These are phyloP conservation scores for Cryptosporidium viatorum DNA, from an alignment of 169 alveolate genomes.

Conservation along the genomic window DNA sequence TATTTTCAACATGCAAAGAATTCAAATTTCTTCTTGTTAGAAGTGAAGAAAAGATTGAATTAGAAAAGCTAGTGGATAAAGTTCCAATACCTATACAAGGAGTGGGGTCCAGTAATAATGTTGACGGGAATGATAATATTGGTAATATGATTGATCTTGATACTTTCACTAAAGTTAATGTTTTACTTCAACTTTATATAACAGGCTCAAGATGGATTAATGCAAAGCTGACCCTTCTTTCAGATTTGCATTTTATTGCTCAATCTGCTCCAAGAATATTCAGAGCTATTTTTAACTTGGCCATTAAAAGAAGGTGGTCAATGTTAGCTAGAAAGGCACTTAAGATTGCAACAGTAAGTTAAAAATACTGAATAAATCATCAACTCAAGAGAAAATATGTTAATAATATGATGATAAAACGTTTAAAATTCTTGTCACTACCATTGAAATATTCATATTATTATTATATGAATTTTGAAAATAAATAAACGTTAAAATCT, in stretches of 20 bases:
- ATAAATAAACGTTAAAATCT: constrained; percentile 17
- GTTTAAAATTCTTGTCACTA: constrained; percentile 68
- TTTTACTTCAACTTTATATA: constrained; percentile 96
- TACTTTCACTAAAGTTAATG: constrained; percentile 92
- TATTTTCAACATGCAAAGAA: constrained; percentile 96
- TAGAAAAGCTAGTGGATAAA: constrained; percentile 92
- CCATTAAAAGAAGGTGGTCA: constrained; percentile 95
- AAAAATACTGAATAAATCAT: neutral
- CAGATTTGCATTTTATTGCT: constrained; percentile 97
- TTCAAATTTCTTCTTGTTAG: constrained; percentile 96
- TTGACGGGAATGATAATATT: constrained; percentile 15
- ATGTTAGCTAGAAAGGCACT: constrained; percentile 90
- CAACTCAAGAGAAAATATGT: neutral
- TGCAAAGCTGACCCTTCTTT: constrained; percentile 42
- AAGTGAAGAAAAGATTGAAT: constrained; percentile 97
- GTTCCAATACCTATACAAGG: constrained; percentile 88
- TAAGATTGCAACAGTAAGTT: constrained; percentile 79
- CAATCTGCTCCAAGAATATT: constrained; percentile 98
- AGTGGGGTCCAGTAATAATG: constrained; percentile 83
- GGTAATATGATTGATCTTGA: constrained; percentile 83
- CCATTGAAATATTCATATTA: constrained; percentile 50
- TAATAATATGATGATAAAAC: constrained; percentile 47
- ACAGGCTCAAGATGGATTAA: constrained; percentile 93
- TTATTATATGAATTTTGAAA: constrained; percentile 2
- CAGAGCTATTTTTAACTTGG: constrained; percentile 97